Evolutionary conservation across 2,329 filamentous ascomycete species (phyloP), one percentile per base, ranked within the genome.

Genomic region (Cercospora sojina): DNA sequence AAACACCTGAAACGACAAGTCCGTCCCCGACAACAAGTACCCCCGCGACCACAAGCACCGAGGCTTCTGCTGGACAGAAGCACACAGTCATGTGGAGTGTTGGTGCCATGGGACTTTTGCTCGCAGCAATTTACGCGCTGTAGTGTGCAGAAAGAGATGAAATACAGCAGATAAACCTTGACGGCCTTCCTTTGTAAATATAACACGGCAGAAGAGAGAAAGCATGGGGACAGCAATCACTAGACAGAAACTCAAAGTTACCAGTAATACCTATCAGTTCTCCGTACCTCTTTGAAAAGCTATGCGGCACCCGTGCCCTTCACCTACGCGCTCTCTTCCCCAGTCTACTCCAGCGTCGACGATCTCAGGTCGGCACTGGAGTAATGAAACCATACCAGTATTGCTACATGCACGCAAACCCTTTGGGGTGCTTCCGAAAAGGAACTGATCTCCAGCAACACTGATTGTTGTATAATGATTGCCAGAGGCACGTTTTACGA

Each of bases 41-140:
- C 9, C 25, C 60, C 8, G 20, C 60, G 31, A 62, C 47, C 8
- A 62, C 60, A 23, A 62, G 60, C 23, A 41, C 60, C 9, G 27
- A 62, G 20, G 60, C 43, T 25, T 62, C 60, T 56, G 47, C 60
- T 27, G 60, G 60, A 38, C 60, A 62, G 23, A 62, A 38, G 31
- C 29, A 62, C 6, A 16, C n/a, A 18, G 47, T 62, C 32, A 29
- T 56, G 20, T 62, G 60, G 60, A 41, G 60, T 53, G 29, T 62
- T 12, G 60, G 60, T 13, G 60, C 18, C 16, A 20, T 62, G 18
- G 49, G 27, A 20, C 13, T 62, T 13, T 29, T 62, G 29, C 25
- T 32, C 6, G 60, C 60, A 12, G 23, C 55, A 5, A 35, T 35
- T 10, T 62, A 49, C n/a, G 60, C 60, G 13, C 27, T 62, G 12